Base-by-base conservation (phyloP, 2,329 filamentous ascomycete species). In the Acephala macrosclerotiorum region DNA sequence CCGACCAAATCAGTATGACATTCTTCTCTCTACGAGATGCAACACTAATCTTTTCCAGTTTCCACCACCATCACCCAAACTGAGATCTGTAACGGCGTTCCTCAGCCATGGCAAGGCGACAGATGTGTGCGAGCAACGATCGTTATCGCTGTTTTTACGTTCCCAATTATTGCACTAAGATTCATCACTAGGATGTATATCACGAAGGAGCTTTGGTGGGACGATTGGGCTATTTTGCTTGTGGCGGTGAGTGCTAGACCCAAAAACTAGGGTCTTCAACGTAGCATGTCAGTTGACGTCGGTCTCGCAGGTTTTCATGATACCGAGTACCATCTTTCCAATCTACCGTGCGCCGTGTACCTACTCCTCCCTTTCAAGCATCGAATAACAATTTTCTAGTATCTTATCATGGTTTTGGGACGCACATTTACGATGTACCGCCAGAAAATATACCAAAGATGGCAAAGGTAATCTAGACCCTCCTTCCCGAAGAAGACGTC, bases 351-450 rank as follows among this genome's bases (percentile, higher is more conserved):
- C 25, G 61, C 36, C n/a, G 5, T 4, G 2, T 20, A 11, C 9
- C 9, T 16, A 20, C 38, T 22, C 26, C 35, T 35, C 16, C 3
- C 16, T 18, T 35, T 35, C 18, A 9, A 26, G 3, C 36, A 29
- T 8, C 16, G 12, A 16, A 29, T 47, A 22, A 55, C 25, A 4
- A 47, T 12, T 18, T 20, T n/a, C 7, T 33, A 69, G 67, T 64
- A 58, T 56, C 63, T 8, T 58, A 63, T 26, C 60, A 60, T 20
- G 66, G 67, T 14, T 60, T 68, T 20, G 67, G 67, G 33, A 56
- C 35, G 40, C 67, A 69, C 38, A 62, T 69, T 33, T 69, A 58
- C 42, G 55, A 69, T 20, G 63, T 69, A 3, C 36, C 58, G 16
- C 40, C 63, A 3, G 26, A 56, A 22, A 59, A 66, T 12, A 57